Evolutionary conservation across 2,329 filamentous ascomycete genomes (phyloP).

Genomic region (Pezicula carpinea): DNA sequence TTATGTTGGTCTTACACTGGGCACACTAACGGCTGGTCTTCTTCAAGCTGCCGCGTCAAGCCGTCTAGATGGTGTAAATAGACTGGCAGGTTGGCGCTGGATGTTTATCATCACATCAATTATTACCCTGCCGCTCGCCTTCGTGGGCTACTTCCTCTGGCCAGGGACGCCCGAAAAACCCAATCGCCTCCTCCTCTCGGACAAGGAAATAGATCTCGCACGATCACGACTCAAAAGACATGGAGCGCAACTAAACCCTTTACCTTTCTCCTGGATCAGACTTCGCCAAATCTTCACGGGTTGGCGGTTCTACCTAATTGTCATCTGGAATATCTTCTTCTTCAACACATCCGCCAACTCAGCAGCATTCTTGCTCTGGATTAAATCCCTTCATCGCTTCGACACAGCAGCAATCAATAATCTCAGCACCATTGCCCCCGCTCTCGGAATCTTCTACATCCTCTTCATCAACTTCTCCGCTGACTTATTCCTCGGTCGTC

Average conservation of each 20-base stretch:
- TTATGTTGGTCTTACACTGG: slow-evolving; percentile 9
- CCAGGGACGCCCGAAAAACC: slow-evolving; percentile 23
- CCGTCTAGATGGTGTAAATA: slow-evolving; percentile 30
- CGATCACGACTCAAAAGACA: slow-evolving; percentile 39
- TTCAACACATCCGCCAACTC: slow-evolving; percentile 45
- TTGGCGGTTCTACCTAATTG: slow-evolving; percentile 44
- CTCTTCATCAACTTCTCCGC: slow-evolving; percentile 48
- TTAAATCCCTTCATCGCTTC: slow-evolving; percentile 33
- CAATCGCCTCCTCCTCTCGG: slow-evolving; percentile 39
- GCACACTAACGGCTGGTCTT: slow-evolving; percentile 8
- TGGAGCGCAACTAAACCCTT: slow-evolving; percentile 44
- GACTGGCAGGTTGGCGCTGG: slow-evolving; percentile 26
- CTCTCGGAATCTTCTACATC: slow-evolving; percentile 50
- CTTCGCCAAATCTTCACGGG: slow-evolving; percentile 37
- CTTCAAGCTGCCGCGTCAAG: slow-evolving; percentile 6
- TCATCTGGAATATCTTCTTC: slow-evolving; percentile 48
- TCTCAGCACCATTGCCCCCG: slow-evolving; percentile 45
- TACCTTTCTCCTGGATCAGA: slow-evolving; percentile 42
- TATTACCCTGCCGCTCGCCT: slow-evolving; percentile 20
- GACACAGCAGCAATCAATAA: slow-evolving; percentile 31
- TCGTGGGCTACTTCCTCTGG: slow-evolving; percentile 17
- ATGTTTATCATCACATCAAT: slow-evolving; percentile 29
- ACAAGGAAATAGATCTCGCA: slow-evolving; percentile 41
- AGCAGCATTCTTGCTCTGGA: slow-evolving; percentile 45
- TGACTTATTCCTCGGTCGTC: slow-evolving; percentile 45